phyloP scores from a whole-genome alignment of 257 asterid genomes.

The Lantana camara region DNA sequence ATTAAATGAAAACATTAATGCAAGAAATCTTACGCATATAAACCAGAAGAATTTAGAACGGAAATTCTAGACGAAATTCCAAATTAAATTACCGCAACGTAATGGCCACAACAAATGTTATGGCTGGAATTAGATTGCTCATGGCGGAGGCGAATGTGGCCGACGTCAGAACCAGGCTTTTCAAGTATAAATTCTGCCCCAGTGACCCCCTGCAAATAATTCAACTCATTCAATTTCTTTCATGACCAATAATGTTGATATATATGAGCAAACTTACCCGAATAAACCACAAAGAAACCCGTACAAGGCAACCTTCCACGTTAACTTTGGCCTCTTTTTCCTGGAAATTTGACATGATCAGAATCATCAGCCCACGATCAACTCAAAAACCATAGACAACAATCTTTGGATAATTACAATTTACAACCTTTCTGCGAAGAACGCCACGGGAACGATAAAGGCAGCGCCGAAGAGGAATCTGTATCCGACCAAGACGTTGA shows the following conservation, averaged over 20 bases:
- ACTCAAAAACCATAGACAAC: too few species aligned
- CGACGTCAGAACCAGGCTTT: slow-evolving; percentile 52
- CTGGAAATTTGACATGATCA: slow-evolving; percentile 33
- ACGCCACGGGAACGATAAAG: slow-evolving; percentile 45
- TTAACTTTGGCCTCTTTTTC: slow-evolving; percentile 51
- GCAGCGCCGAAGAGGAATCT: slow-evolving; percentile 49
- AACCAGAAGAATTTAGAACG: too few species aligned
- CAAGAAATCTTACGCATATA: too few species aligned
- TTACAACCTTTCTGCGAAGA: slow-evolving; percentile 52
- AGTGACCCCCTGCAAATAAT: slow-evolving; percentile 63
- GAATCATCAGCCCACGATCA: slow-evolving; percentile 24
- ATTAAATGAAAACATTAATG: too few species aligned
- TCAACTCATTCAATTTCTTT: neutral
- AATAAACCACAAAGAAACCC: slow-evolving; percentile 48
- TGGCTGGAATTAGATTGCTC: slow-evolving; percentile 61
- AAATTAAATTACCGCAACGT: slow-evolving; percentile 36
- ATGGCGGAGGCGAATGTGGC: slow-evolving; percentile 60
- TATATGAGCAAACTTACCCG: slow-evolving; percentile 11
- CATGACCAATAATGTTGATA: neutral
- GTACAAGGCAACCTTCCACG: slow-evolving; percentile 35
- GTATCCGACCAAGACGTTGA: slow-evolving; percentile 35
- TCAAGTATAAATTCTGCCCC: slow-evolving; percentile 53
- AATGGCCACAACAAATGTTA: slow-evolving; percentile 53
- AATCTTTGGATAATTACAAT: neutral
- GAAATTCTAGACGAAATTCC: too few species aligned